Base-by-base conservation (phyloP, 257 asterid genomes). In the Solanum chmielewskii region DNA sequence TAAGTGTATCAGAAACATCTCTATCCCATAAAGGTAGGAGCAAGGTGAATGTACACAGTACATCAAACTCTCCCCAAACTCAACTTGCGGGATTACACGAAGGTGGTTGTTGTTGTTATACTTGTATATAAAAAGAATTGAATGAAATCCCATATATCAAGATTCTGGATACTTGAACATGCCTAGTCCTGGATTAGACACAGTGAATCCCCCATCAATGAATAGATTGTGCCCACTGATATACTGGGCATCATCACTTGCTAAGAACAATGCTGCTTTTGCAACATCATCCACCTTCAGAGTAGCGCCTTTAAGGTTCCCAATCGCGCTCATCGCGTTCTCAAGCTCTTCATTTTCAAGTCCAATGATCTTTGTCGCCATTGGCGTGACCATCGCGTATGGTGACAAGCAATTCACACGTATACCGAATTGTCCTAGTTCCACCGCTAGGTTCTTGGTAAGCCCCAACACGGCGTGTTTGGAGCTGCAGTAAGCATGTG, bases 401-500 rank as follows among this genome's bases (percentile, higher is more conserved):
- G 96, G 98, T 16, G 96, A 91, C 41, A 94, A 9, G 44, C 96
- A 94, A 45, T 94, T 94, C 1, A 92, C 93, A 27, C 93, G 83
- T 2, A 93, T 90, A 2, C 95, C 93, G n/a, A 86, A 91, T 27
- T 92, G 90, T 11, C 94, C 94, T 18, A 94, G 87, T 76, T 94
- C 94, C 2, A 87, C 92, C 0, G 95, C 95, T 88, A 92, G 9
- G 16, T 91, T 92, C 83, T 81, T 88, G 1, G 95, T 92, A 1
- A 94, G 93, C 33, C 96, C 96, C 42, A 83, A 47, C 25, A 94
- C 95, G 0, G 92, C 94, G n/a, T 92, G 93, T 92, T 94, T 93
- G 7, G 97, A 93, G 86, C 88, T 39, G 52, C 90, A 45, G 52
- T 94, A 94, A 2, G 95, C 94, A 45, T 94, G 94, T 3, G 94